phyloP scores from a whole-genome alignment of 352 stramenopile species.

The Phytophthora foliorum region DNA sequence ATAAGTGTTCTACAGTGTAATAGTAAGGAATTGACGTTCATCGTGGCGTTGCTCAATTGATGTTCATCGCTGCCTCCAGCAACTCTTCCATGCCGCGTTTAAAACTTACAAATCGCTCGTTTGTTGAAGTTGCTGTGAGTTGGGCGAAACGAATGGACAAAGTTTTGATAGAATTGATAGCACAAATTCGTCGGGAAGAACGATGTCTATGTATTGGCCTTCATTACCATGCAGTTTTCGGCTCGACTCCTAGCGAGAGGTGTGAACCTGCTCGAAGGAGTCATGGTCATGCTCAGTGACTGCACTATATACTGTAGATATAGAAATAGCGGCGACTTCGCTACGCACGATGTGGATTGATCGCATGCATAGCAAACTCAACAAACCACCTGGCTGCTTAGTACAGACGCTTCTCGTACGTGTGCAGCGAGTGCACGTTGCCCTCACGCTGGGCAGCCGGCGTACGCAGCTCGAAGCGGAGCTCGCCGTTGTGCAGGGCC shows the following conservation, averaged over 20 bases:
- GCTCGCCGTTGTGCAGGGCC: constrained; percentile 79
- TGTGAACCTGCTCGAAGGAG: constrained; percentile 16
- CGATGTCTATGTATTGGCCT: constrained; percentile 45
- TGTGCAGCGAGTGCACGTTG: constrained; percentile 98
- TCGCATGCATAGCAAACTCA: constrained; percentile 28
- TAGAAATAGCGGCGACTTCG: constrained; percentile 34
- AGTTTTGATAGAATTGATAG: too few species aligned
- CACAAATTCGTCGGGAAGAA: background rate
- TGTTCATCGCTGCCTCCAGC: too few species aligned
- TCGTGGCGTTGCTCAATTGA: background rate
- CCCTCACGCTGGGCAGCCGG: constrained; percentile 99
- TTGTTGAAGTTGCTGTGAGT: constrained; percentile 1
- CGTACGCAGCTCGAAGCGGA: constrained; percentile 98
- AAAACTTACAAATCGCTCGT: background rate
- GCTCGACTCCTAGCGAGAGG: constrained; percentile 29
- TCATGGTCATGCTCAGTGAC: constrained; percentile 47
- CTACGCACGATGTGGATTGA: constrained; percentile 24
- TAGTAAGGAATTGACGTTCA: too few species aligned
- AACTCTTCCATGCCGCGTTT: too few species aligned
- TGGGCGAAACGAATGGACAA: background rate
- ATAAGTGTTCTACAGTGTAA: too few species aligned
- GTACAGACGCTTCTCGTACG: constrained; percentile 96
- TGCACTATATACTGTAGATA: constrained; percentile 59
- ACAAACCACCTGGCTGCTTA: constrained; percentile 39
- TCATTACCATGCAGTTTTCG: constrained; percentile 54